Percentiles rank a stretch among this genome's conserved stretches.
These are phyloP conservation scores for Xerocomellus intermedius DNA, from an alignment of 768 basidiomycete genomes.

Conservation along the genomic window DNA sequence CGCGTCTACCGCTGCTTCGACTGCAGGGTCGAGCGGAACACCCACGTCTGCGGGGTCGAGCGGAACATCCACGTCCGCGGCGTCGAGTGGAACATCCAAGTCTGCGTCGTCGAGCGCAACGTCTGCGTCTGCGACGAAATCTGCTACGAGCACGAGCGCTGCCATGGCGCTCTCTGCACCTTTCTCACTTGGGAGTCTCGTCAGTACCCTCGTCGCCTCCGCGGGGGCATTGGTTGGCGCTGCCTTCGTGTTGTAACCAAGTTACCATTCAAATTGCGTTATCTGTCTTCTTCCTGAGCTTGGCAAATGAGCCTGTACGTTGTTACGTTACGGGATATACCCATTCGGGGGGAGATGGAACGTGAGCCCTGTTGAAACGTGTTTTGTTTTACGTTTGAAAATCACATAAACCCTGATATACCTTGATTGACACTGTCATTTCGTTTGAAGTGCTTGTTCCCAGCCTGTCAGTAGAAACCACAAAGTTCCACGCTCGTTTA, in stretches of 20 bases:
- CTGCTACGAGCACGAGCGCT: slow-evolving; percentile 9
- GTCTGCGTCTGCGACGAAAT: not conserved
- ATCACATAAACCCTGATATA: no score
- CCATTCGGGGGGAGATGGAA: not conserved
- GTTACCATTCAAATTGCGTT: not conserved
- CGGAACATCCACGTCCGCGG: not conserved
- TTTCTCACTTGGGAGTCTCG: slow-evolving; percentile 14
- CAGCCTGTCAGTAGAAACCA: no score
- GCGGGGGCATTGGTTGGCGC: slow-evolving; percentile 28
- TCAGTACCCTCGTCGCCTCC: slow-evolving; percentile 26
- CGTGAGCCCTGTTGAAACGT: not conserved
- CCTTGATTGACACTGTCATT: no score
- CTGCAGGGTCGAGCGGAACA: not conserved
- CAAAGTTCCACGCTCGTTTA: no score
- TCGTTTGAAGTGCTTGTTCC: not conserved
- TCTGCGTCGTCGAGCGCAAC: not conserved
- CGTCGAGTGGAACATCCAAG: not conserved
- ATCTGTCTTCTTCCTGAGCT: not conserved
- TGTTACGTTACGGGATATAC: not conserved
- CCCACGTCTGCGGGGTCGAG: not conserved
- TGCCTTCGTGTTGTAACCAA: slow-evolving; percentile 22
- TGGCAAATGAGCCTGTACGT: not conserved
- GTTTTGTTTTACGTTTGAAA: not conserved
- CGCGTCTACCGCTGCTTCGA: not conserved
- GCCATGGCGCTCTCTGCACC: slow-evolving; percentile 18